Percentiles rank a stretch among this genome's conserved stretches.
phyloP scores from a whole-genome alignment of 2,329 filamentous ascomycete species.

The Dactylonectria macrodidyma region DNA sequence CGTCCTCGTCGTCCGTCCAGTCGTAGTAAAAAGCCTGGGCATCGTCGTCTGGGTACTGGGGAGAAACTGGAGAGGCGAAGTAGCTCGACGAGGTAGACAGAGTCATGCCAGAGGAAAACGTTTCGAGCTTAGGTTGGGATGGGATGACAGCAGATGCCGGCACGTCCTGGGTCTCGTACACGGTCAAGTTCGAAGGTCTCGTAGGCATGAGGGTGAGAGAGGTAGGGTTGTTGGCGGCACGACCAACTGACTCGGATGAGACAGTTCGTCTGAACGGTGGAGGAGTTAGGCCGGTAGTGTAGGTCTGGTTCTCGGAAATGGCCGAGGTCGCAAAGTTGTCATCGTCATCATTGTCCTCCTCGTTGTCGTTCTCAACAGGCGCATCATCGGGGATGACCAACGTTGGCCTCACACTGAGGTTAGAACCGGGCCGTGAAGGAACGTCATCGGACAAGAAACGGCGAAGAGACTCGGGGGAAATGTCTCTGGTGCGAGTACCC shows the following conservation, averaged over 20 bases:
- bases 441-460: conserved; percentile 66
- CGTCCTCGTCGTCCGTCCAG: conserved; percentile 60
- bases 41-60: conserved; percentile 58
- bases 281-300: conserved; percentile 65
- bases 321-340: conserved; percentile 74
- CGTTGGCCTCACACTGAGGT: conserved; percentile 49
- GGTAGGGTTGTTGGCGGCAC: conserved; percentile 42
- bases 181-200: conserved; percentile 31
- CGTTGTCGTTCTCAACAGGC: conserved; percentile 61
- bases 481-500: conserved; percentile 62
- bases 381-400: conserved; percentile 56
- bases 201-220: conserved; percentile 45
- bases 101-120: conserved; percentile 44
- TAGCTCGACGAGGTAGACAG: conserved; percentile 47
- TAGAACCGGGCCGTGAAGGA: conserved; percentile 48
- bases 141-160: conserved; percentile 41
- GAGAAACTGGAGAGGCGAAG: conserved; percentile 54
- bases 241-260: conserved; percentile 49
- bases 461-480: conserved; percentile 70
- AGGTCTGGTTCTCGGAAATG: conserved; percentile 60
- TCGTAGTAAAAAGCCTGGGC: conserved; percentile 61
- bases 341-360: conserved; percentile 73
- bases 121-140: conserved; percentile 43
- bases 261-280: conserved; percentile 62
- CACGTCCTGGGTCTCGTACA: conserved; percentile 28